Evolutionary conservation across 345 rosid species (phyloP), one percentile per base, ranked within the genome.

Genomic region (Pistacia atlantica): DNA sequence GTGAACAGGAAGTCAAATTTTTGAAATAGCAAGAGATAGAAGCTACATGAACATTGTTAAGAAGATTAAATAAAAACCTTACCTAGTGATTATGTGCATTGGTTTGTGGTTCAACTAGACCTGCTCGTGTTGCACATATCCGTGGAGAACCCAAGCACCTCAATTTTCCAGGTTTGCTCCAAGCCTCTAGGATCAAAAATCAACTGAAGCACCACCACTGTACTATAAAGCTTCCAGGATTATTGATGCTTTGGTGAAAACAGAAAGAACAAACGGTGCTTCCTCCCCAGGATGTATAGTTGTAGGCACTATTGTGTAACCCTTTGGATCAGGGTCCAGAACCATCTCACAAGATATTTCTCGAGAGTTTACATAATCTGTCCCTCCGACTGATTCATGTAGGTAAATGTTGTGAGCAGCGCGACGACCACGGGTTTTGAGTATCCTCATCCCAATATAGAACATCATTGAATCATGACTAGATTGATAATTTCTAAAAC

Each of bases 321-420:
- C 99, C 85, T 91, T 97, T 14, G 98, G 99, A 85, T 97, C 99
- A 80, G 99, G 97, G 78, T 97, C 99, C 83, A 97, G 84, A 84
- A 97, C 98, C 98, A 97, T 94, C 87, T 97, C 99, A 58, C 99
- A 97, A 48, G 99, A 97, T 78, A 97, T 94, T 87, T 97, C 99
- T 72, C 99, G 92, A 67, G 99, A 94, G 77, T 97, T 97, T n/a
- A 97, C 99, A 74, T 97, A 97, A 85, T 97, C 99, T 58, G 99
- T 94, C 78, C 99, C 99, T 22, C 99, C 99, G 54, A 97, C 98
- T 62, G 99, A 94, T 84, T 97, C 99, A 14, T 97, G 99, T 33
- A 97, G 90, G 86, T 92, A 96, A 74, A 96, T 96, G 78, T 93
- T 91, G 83, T 91, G 94, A 66, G 91, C 97, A 80, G 99, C 98